phyloP scores from a whole-genome alignment of 805 yeast species.

The Spathaspora boniae region DNA sequence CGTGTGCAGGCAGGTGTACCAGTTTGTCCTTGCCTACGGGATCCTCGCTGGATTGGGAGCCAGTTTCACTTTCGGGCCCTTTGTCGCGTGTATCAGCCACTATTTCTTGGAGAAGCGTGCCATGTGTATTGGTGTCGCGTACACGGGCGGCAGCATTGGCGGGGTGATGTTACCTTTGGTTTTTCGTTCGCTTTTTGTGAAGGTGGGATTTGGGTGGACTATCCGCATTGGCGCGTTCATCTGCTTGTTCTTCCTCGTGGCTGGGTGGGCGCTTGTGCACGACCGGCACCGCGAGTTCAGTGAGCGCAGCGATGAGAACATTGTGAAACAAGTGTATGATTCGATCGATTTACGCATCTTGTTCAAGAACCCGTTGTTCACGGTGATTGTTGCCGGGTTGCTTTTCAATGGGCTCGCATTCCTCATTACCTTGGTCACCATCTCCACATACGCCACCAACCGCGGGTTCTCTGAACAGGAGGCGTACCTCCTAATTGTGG shows the following conservation, averaged over 20 bases:
- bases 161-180: conserved; percentile 27
- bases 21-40: conserved; percentile 23
- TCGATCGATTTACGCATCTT: conserved; percentile 21
- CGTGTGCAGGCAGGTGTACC: conserved; percentile 18
- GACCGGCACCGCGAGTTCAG: conserved; percentile 18
- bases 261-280: conserved; percentile 15
- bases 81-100: conserved; percentile 21
- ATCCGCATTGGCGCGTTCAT: conserved; percentile 24
- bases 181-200: conserved; percentile 22
- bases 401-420: conserved; percentile 29
- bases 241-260: conserved; percentile 13
- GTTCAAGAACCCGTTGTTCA: conserved; percentile 20
- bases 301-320: conserved; percentile 5
- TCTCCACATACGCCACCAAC: conserved; percentile 23
- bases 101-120: conserved; percentile 21
- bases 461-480: conserved; percentile 16
- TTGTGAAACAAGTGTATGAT: conserved; percentile 15
- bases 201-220: conserved; percentile 31
- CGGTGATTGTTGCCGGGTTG: conserved; percentile 21
- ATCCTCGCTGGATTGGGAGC: conserved; percentile 22
- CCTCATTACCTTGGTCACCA: conserved; percentile 20
- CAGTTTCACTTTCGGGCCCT: conserved; percentile 22
- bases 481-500: conserved; percentile 20
- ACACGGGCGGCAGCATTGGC: conserved; percentile 31
- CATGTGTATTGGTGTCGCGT: conserved; percentile 24